Conservation (phyloP, 1,284 basidiomycete genomes). For the Pseudozyma pruni region DNA sequence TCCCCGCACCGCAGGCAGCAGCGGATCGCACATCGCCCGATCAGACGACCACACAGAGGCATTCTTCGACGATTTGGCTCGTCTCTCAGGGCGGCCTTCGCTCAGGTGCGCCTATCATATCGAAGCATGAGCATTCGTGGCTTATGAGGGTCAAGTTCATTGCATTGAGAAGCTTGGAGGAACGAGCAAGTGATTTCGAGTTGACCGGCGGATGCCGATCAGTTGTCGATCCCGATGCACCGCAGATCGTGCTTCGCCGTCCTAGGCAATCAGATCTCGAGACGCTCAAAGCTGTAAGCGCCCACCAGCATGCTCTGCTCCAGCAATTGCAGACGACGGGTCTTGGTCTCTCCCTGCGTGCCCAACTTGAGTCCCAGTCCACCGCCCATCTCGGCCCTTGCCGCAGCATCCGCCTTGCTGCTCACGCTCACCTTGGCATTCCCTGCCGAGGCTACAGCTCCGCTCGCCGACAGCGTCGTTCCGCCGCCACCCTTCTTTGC, state of each 20-base stretch:
- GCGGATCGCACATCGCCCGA: background rate
- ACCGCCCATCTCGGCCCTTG: conserved; percentile 53
- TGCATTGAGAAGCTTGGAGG: too few species aligned
- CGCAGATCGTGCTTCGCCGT: too few species aligned
- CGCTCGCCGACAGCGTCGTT: conserved; percentile 24
- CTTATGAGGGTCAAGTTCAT: too few species aligned
- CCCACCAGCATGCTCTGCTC: conserved; percentile 55
- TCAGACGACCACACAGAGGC: too few species aligned
- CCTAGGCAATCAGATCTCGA: conserved; percentile 31
- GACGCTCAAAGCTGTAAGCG: conserved; percentile 45
- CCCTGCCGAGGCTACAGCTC: conserved; percentile 36
- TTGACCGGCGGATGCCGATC: background rate
- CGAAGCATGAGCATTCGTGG: too few species aligned
- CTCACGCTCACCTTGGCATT: conserved; percentile 28
- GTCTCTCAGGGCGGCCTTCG: too few species aligned
- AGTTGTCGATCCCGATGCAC: too few species aligned
- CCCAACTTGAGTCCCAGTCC: conserved; percentile 44
- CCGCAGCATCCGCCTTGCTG: conserved; percentile 26
- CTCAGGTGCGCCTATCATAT: too few species aligned
- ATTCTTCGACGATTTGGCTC: too few species aligned
- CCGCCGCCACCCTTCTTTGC: conserved; percentile 3
- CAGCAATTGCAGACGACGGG: conserved; percentile 28
- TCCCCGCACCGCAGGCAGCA: background rate
- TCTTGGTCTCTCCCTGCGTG: conserved; percentile 37
- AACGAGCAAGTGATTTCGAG: too few species aligned